Conservation (phyloP, 2,329 filamentous ascomycete genomes). For the Scleromitrula shiraiana region DNA sequence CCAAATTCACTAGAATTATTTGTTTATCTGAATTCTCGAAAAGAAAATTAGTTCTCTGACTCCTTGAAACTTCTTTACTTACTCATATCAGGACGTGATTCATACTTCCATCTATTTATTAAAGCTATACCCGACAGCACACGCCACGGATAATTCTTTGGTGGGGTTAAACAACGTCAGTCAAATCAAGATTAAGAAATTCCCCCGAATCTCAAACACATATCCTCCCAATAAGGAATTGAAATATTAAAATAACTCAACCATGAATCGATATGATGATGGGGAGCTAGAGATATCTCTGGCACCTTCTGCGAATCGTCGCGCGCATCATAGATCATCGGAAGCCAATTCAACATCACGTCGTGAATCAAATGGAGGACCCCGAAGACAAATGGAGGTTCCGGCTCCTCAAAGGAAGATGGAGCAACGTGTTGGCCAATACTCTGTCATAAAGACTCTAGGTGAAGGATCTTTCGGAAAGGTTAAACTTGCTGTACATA, state of each 20-base stretch:
- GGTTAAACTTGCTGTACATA: slow-evolving; percentile 92
- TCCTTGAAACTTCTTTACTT: neutral
- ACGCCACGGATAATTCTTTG: neutral
- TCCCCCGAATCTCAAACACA: neutral
- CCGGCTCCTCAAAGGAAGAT: slow-evolving; percentile 41
- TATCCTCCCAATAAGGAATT: neutral
- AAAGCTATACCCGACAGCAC: neutral
- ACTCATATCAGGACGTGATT: neutral
- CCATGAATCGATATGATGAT: slow-evolving; percentile 51
- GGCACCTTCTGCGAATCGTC: slow-evolving; percentile 55
- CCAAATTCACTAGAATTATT: neutral
- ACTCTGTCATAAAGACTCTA: slow-evolving; percentile 81
- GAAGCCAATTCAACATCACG: slow-evolving; percentile 25
- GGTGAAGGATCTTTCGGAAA: slow-evolving; percentile 98
- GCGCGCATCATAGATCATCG: slow-evolving; percentile 33
- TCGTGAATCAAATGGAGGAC: slow-evolving; percentile 18
- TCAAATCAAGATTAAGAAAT: no score
- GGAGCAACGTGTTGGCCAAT: slow-evolving; percentile 83
- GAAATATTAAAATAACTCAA: neutral
- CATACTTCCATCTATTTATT: neutral
- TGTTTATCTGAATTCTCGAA: no score
- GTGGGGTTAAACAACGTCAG: slow-evolving; percentile 7
- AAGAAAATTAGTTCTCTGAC: neutral
- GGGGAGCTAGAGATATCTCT: slow-evolving; percentile 77
- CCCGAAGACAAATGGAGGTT: slow-evolving; percentile 15